A percentile compares a stretch with the other conserved stretches of the same genome.
These are phyloP conservation scores for Echria macrotheca DNA, from an alignment of 495 filamentous ascomycete species.

Conservation along the genomic window DNA sequence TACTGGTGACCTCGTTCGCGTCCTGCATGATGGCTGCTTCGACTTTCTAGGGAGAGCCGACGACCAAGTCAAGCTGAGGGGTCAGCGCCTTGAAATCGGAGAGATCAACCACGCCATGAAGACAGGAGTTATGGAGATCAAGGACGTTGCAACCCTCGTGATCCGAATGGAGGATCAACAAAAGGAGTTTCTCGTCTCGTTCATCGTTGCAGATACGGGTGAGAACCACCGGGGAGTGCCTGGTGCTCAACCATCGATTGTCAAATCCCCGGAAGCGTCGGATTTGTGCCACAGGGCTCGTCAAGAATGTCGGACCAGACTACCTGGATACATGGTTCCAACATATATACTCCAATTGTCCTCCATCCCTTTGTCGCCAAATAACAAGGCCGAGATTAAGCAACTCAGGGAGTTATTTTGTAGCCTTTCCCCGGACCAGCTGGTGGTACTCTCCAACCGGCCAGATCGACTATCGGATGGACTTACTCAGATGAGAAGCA, in stretches of 20 bases:
- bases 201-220: conserved; percentile 42
- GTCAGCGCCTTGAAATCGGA: conserved; percentile 69
- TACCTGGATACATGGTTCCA: conserved; percentile 74
- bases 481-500: conserved; percentile 36
- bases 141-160: conserved; percentile 62
- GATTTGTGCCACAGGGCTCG: conserved; percentile 29
- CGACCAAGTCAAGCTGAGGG: conserved; percentile 75
- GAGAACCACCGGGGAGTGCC: neutral
- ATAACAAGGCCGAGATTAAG: conserved; percentile 72
- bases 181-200: conserved; percentile 66
- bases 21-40: conserved; percentile 64
- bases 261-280: conserved; percentile 18
- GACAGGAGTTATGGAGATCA: conserved; percentile 35
- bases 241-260: conserved; percentile 22
- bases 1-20: conserved; percentile 73
- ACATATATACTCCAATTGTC: conserved; percentile 63
- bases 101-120: conserved; percentile 69
- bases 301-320: conserved; percentile 50
- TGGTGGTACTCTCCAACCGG: conserved; percentile 21
- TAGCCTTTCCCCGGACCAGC: conserved; percentile 52
- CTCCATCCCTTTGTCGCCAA: conserved; percentile 60
- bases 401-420: conserved; percentile 54
- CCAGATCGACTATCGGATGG: neutral
- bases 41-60: conserved; percentile 72
- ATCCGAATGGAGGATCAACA: conserved; percentile 51